Conservation (phyloP, 169 alveolate species). For the Babesia ovis region DNA sequence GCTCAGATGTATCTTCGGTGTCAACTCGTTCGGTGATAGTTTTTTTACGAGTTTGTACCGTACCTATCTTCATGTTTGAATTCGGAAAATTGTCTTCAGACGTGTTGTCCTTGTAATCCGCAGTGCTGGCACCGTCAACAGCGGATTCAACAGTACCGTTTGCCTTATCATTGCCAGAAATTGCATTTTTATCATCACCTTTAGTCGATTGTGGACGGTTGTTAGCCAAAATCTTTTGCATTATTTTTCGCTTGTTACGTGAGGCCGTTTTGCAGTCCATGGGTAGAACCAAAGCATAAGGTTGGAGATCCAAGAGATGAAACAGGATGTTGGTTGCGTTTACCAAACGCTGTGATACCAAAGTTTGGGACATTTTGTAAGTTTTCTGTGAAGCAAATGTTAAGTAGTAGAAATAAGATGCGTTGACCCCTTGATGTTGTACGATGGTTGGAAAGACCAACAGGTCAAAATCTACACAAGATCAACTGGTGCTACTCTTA, state of each 20-base stretch:
- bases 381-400: no score
- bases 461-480: no score
- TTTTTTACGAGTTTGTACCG: not conserved
- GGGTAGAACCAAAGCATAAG: slow-evolving; percentile 63
- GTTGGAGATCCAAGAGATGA: slow-evolving; percentile 60
- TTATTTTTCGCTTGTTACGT: slow-evolving; percentile 45
- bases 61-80: not conserved
- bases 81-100: not conserved
- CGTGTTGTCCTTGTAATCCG: not conserved
- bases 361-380: slow-evolving; percentile 8
- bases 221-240: slow-evolving; percentile 45
- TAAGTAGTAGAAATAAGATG: no score
- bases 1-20: not conserved
- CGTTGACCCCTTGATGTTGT: no score
- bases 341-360: slow-evolving; percentile 33
- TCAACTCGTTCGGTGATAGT: not conserved
- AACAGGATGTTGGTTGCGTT: slow-evolving; percentile 60
- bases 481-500: no score
- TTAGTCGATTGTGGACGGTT: slow-evolving; percentile 3
- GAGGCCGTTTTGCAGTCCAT: slow-evolving; percentile 52
- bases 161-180: not conserved
- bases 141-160: not conserved
- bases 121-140: not conserved
- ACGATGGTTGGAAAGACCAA: no score
- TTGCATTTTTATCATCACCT: not conserved